Conservation (phyloP, 2,329 filamentous ascomycete species). For the Sporothrix mexicana region DNA sequence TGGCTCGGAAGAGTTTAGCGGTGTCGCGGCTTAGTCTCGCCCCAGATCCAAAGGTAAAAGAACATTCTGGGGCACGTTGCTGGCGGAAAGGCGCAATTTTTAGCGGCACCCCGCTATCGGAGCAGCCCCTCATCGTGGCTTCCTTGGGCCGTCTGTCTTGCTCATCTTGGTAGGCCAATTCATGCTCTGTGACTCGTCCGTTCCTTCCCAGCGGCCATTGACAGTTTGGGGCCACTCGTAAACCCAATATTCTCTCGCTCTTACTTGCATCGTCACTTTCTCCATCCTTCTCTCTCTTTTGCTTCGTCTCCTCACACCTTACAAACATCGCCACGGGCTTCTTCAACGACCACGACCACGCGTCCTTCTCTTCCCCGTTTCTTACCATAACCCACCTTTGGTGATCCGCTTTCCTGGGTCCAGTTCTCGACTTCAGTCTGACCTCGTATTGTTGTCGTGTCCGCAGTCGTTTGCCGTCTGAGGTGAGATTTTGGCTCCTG, state of each 20-base stretch:
- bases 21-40: constrained; percentile 13
- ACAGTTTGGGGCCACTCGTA: constrained; percentile 1
- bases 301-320: too few relatives aligned
- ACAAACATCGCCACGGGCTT: too few relatives aligned
- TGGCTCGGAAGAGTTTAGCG: constrained; percentile 5
- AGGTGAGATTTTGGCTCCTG: constrained; percentile 27
- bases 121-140: neutral
- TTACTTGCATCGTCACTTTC: neutral
- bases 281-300: neutral
- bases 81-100: neutral
- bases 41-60: neutral
- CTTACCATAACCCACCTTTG: neutral
- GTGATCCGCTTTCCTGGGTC: constrained; percentile 9
- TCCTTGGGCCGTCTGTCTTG: neutral
- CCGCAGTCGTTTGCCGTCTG: neutral
- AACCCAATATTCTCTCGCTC: neutral
- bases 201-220: constrained; percentile 10
- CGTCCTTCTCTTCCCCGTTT: neutral
- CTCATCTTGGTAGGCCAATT: neutral
- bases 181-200: neutral
- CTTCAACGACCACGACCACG: too few relatives aligned
- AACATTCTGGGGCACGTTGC: neutral
- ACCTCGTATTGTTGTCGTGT: neutral
- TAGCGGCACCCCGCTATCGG: constrained; percentile 27
- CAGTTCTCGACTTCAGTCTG: neutral